Conservation (phyloP, 164 flowering plant species). For the Magnolia sinica region DNA sequence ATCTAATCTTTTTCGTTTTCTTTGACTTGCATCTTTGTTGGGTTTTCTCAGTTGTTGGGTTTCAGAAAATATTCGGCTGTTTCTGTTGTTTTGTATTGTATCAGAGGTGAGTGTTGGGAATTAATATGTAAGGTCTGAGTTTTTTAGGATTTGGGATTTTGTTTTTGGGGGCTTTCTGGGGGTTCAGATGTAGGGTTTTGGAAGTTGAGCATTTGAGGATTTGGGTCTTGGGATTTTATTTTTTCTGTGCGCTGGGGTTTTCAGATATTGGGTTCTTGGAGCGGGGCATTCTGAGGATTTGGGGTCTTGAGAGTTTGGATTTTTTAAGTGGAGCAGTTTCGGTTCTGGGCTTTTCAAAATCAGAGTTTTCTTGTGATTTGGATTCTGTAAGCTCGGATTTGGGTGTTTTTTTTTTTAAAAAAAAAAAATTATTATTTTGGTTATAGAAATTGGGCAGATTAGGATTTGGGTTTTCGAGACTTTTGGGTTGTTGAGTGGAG, state of each 20-base stretch:
- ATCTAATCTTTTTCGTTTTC: not conserved
- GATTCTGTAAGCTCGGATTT: not conserved
- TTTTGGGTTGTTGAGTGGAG: not conserved
- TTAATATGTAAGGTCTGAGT: conserved; percentile 5
- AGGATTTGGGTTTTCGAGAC: not conserved
- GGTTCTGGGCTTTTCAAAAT: not conserved
- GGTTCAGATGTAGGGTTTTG: not conserved
- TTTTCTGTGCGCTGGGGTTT: too few relatives aligned
- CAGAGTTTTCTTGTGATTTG: not conserved
- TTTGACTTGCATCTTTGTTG: not conserved
- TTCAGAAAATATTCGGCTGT: not conserved
- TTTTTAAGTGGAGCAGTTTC: not conserved
- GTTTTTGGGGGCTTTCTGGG: not conserved
- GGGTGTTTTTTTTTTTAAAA: not conserved
- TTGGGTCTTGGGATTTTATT: not conserved
- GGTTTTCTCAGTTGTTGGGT: not conserved
- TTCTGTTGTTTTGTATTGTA: not conserved
- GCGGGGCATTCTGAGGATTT: conserved; percentile 4
- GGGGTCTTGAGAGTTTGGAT: not conserved
- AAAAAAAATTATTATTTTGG: not conserved
- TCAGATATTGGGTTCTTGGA: not conserved
- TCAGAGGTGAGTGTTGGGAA: not conserved
- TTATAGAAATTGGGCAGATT: not conserved
- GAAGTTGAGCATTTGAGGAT: not conserved
- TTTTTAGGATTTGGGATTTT: conserved; percentile 6